phyloP scores from a whole-genome alignment of 2,329 filamentous ascomycete species.

The Curvularia spicifera region DNA sequence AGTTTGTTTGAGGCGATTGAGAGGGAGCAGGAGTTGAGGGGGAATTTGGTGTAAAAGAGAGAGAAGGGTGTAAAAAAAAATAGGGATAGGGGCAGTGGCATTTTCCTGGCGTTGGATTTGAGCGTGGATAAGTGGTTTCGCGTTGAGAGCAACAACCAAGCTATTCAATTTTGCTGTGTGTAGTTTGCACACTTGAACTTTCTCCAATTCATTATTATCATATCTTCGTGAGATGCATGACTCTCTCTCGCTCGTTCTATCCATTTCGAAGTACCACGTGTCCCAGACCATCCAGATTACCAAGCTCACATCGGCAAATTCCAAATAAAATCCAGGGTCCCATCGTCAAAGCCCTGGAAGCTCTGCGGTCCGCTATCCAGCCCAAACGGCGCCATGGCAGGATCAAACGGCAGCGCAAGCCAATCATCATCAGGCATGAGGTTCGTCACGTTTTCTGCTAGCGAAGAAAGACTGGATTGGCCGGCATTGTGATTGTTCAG shows the following conservation, averaged over 20 bases:
- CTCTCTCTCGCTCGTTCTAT: not conserved
- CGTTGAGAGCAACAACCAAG: too few relatives aligned
- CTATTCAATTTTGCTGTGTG: not conserved
- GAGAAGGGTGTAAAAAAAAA: too few relatives aligned
- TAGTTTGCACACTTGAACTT: not conserved
- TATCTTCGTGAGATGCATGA: not conserved
- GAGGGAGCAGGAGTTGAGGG: slow-evolving; percentile 83
- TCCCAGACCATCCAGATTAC: not conserved
- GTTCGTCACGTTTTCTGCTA: slow-evolving; percentile 45
- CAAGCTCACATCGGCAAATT: slow-evolving; percentile 42
- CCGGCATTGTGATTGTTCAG: slow-evolving; percentile 47
- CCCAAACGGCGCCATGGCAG: slow-evolving; percentile 49
- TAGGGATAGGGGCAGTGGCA: not conserved
- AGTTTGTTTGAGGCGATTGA: slow-evolving; percentile 94
- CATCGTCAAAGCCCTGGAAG: slow-evolving; percentile 49
- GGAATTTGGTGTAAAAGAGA: slow-evolving; percentile 66
- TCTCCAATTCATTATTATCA: slow-evolving; percentile 1
- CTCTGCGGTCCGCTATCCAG: slow-evolving; percentile 41
- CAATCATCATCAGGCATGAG: slow-evolving; percentile 50
- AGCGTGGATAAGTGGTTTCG: not conserved
- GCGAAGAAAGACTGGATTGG: slow-evolving; percentile 43
- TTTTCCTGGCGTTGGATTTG: not conserved
- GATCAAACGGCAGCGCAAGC: slow-evolving; percentile 49
- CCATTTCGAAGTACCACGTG: not conserved
- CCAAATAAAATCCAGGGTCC: slow-evolving; percentile 51